Percentiles rank a stretch among this genome's conserved stretches.
Evolutionary conservation across 176 grass and related monocot genomes (phyloP).

Genomic region (maize (Zea mays)): DNA sequence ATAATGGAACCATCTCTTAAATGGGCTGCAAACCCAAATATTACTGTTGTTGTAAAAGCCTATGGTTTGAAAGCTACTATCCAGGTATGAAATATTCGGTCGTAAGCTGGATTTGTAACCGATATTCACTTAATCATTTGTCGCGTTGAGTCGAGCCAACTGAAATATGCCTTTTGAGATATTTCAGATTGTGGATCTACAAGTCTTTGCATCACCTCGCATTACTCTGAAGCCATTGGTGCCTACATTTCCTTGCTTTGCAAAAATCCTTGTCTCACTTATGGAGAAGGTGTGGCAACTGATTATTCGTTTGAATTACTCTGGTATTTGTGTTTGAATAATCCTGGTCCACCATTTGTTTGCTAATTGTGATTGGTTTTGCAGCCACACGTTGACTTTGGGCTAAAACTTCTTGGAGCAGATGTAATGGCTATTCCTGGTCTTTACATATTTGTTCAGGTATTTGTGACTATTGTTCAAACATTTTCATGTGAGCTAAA

Average conservation of each 20-base stretch:
- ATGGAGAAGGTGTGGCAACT: slow-evolving; percentile 76
- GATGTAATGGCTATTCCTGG: slow-evolving; percentile 99
- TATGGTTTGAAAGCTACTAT: slow-evolving; percentile 78
- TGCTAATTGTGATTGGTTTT: slow-evolving; percentile 44
- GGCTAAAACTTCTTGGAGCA: slow-evolving; percentile 82
- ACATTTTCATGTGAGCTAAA: slow-evolving; percentile 22
- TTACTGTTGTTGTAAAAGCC: slow-evolving; percentile 70
- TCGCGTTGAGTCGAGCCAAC: slow-evolving; percentile 7
- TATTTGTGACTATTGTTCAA: slow-evolving; percentile 24
- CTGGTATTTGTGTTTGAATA: slow-evolving; percentile 25
- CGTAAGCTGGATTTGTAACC: slow-evolving; percentile 16
- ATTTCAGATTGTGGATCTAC: slow-evolving; percentile 88
- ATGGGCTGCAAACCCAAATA: slow-evolving; percentile 98
- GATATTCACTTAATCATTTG: slow-evolving; percentile 16
- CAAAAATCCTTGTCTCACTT: slow-evolving; percentile 79
- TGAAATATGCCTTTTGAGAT: slow-evolving; percentile 16
- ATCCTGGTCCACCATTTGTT: background rate
- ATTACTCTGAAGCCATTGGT: slow-evolving; percentile 96
- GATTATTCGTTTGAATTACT: slow-evolving; percentile 9
- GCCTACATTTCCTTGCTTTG: slow-evolving; percentile 87
- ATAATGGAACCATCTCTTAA: slow-evolving; percentile 97
- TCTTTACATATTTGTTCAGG: slow-evolving; percentile 93
- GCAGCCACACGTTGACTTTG: slow-evolving; percentile 98
- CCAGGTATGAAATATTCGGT: slow-evolving; percentile 54
- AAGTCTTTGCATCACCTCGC: slow-evolving; percentile 86